Base-by-base conservation (phyloP, 2,329 filamentous ascomycete species). In the Xylariaceae sp. region DNA sequence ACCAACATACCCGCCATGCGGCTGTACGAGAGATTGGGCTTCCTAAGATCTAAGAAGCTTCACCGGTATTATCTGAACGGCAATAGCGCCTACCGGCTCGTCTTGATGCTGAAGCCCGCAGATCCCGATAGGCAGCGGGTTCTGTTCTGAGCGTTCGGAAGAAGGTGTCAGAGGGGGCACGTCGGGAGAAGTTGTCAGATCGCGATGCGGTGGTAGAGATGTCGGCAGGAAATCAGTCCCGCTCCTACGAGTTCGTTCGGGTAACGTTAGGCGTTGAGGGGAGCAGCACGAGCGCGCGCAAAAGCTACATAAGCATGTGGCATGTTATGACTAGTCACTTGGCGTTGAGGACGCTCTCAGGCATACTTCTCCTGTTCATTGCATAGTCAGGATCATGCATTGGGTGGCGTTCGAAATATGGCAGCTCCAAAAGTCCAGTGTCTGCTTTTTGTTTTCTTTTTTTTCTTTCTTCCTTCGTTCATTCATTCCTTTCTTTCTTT, bases 61-160 rank as follows among this genome's bases (percentile, higher is more conserved):
- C 92, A 97, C 74, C 82, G 94, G 49, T 99, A 99, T 72, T 99
- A 99, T 68, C 78, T 99, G 47, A 99, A 97, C 71, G 94, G 94
- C 9, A 99, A 91, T 72, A 96, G 92, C 58, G 94, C 94, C 1
- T 99, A 94, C 73, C 83, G 94, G 48, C 78, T 99, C 55, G 86
- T 97, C 5, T 75, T 99, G 44, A 88, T 92, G 64, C 76, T 97
- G 55, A 92, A 88, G 71, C 68, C 76, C 2, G 60, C 66, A n/a
- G 62, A 64, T 9, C 30, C 55, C 11, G 65, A 67, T 23, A 17
- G 49, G 39, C 55, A 56, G 9, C 53, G 57, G 8, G 51, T 63
- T 23, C 35, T 41, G 35, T 61, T 54, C 30, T 65, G 23, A 30
- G 23, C 66, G 35, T 44, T 35, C 3, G 23, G 23, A 30, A 30